Conservation (phyloP, 163 green algal genomes). For the Scenedesmus sp. region DNA sequence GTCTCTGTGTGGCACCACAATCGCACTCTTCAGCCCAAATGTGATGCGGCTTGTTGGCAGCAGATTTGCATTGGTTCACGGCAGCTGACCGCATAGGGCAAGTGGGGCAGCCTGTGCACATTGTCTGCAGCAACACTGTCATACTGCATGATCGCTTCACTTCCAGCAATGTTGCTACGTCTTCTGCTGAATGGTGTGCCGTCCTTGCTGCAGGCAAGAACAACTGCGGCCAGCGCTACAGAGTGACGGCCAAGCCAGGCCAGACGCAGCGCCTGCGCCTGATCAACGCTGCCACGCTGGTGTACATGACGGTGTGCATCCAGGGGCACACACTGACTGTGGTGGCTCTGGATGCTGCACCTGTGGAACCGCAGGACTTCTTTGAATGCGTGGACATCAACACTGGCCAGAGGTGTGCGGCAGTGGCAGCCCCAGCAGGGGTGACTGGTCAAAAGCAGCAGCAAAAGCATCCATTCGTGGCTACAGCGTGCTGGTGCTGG, state of each 20-base stretch:
- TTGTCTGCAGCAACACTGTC: no score
- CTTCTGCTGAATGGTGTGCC: background rate
- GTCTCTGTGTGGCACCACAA: background rate
- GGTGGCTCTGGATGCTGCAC: slow-evolving; percentile 66
- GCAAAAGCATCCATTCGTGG: no score
- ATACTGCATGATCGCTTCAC: no score
- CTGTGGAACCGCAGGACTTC: slow-evolving; percentile 59
- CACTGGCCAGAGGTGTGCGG: slow-evolving; percentile 71
- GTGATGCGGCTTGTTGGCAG: no score
- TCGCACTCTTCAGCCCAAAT: no score
- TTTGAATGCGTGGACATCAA: slow-evolving; percentile 74
- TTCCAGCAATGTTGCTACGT: no score
- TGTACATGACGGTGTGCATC: slow-evolving; percentile 77
- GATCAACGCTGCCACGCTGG: slow-evolving; percentile 66
- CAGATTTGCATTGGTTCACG: no score
- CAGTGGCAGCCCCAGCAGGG: background rate
- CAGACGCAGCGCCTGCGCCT: slow-evolving; percentile 71
- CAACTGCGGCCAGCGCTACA: background rate
- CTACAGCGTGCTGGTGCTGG: no score
- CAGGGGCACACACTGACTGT: slow-evolving; percentile 72
- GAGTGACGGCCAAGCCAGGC: slow-evolving; percentile 61
- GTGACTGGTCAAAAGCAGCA: no score
- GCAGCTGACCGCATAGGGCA: no score
- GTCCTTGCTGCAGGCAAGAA: background rate
- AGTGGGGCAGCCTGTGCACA: no score